phyloP scores from a whole-genome alignment of 202 grass and related monocot genomes.

The Alloteropsis angusta region DNA sequence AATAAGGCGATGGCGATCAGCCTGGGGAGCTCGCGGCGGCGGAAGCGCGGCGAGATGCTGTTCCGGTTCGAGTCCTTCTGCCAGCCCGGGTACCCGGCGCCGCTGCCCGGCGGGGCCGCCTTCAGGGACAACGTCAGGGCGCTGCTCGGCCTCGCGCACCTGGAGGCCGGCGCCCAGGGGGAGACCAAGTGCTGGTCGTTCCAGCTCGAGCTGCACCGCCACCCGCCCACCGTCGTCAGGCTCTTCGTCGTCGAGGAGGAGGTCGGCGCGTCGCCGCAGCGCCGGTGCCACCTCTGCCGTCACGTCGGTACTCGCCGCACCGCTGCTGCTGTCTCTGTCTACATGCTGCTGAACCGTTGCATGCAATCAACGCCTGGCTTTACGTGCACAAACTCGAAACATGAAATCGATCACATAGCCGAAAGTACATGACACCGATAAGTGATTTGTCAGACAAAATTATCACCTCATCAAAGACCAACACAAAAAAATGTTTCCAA shows the following conservation, averaged over 20 bases:
- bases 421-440: background rate
- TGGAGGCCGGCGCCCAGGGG: constrained; percentile 52
- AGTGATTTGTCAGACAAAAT: background rate
- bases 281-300: constrained; percentile 55
- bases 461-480: background rate
- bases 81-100: constrained; percentile 58
- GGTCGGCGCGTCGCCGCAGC: constrained; percentile 39
- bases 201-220: constrained; percentile 65
- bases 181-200: constrained; percentile 70
- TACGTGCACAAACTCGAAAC: background rate
- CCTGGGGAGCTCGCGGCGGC: constrained; percentile 53
- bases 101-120: constrained; percentile 42
- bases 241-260: constrained; percentile 78
- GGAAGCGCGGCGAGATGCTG: constrained; percentile 61
- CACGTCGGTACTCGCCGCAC: constrained; percentile 38
- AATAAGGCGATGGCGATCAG: constrained; percentile 47
- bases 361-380: background rate
- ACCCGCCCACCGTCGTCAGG: constrained; percentile 50
- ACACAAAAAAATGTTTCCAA: background rate
- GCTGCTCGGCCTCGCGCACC: constrained; percentile 44
- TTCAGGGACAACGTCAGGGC: constrained; percentile 70
- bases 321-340: background rate
- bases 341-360: background rate
- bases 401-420: background rate
- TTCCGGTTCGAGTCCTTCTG: constrained; percentile 78